phyloP scores from a whole-genome alignment of 345 rosid species.

The Psidium friedrichsthalianum region DNA sequence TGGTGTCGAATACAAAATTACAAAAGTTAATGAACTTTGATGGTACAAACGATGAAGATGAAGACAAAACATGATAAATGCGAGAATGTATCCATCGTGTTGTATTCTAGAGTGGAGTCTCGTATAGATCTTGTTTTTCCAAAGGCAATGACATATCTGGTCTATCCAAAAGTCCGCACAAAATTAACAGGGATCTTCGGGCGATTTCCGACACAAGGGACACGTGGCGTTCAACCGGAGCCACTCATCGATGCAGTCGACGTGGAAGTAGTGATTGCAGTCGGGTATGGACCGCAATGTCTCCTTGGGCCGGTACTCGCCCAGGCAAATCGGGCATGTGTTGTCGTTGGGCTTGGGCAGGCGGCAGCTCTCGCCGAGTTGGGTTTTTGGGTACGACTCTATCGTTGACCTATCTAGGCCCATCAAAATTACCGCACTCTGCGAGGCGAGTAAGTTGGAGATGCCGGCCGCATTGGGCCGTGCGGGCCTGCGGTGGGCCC shows the following conservation, averaged over 20 bases:
- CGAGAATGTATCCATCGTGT: background rate
- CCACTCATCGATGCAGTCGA: conserved; percentile 8
- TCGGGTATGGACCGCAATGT: conserved; percentile 8
- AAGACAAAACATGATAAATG: background rate
- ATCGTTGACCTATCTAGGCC: conserved; percentile 4
- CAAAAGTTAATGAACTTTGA: background rate
- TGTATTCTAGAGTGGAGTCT: background rate
- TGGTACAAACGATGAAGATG: background rate
- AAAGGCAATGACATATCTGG: background rate
- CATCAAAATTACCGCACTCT: background rate
- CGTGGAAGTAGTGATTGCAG: conserved; percentile 10
- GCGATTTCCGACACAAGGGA: conserved; percentile 6
- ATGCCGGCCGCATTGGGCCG: background rate
- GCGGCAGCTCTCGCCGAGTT: conserved; percentile 6
- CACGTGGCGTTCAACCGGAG: conserved; percentile 4
- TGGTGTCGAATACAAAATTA: background rate
- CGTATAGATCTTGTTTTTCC: background rate
- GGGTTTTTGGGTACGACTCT: conserved; percentile 5
- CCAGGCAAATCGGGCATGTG: conserved; percentile 7
- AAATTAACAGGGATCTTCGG: background rate
- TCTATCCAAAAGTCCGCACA: background rate
- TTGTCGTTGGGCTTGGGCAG: conserved; percentile 6
- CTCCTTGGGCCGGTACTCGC: conserved; percentile 9
- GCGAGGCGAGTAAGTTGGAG: background rate
- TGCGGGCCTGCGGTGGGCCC: background rate